A percentile compares a stretch with the other conserved stretches of the same genome.
phyloP scores from a whole-genome alignment of 169 alveolate species.

The Plasmodium gallinaceum region DNA sequence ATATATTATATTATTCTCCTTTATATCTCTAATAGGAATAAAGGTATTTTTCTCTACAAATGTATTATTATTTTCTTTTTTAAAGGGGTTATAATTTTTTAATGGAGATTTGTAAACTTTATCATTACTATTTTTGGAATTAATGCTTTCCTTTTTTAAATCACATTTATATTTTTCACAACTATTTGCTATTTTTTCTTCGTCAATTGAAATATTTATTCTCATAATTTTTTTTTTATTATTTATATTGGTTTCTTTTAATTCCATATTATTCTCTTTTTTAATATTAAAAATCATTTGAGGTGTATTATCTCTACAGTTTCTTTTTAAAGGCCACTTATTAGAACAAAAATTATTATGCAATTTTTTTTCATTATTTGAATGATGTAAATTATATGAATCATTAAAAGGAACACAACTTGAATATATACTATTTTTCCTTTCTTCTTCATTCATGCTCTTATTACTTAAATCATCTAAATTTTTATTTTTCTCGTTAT shows the following conservation, averaged over 20 bases:
- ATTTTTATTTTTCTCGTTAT: constrained; percentile 11
- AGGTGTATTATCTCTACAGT: constrained; percentile 34
- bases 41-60: neutral
- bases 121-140: neutral
- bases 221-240: constrained; percentile 47
- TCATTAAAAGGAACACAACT: neutral
- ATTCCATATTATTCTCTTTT: constrained; percentile 3
- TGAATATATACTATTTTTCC: neutral
- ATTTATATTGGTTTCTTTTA: constrained; percentile 8
- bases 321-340: constrained; percentile 46
- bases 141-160: neutral
- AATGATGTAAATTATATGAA: neutral
- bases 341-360: constrained; percentile 10
- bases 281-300: constrained; percentile 19
- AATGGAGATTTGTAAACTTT: neutral
- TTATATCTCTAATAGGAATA: neutral
- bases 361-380: constrained; percentile 14
- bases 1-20: constrained; percentile 11
- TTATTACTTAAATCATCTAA: constrained; percentile 1
- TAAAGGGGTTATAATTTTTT: neutral
- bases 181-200: constrained; percentile 5
- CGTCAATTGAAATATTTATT: constrained; percentile 25
- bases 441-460: neutral
- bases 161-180: constrained; percentile 4
- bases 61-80: neutral